phyloP scores from a whole-genome alignment of 176 grass and related monocot species.

The Oryza nivara region DNA sequence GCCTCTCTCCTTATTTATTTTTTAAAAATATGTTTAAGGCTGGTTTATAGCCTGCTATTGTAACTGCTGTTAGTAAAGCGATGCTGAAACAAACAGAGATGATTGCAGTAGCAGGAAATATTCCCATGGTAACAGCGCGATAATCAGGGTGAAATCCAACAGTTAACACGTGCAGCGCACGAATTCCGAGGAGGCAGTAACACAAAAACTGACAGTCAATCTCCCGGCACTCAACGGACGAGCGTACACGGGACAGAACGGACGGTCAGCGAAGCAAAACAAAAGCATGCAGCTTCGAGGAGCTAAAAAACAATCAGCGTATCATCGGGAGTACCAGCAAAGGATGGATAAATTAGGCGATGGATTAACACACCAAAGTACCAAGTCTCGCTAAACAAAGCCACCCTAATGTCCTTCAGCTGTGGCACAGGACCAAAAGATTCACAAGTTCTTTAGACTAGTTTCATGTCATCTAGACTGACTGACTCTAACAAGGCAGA shows the following conservation, averaged over 20 bases:
- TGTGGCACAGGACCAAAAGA: constrained; percentile 25
- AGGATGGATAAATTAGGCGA: constrained; percentile 16
- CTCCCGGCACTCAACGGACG: constrained; percentile 9
- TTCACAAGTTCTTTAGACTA: constrained; percentile 38
- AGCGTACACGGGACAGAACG: neutral
- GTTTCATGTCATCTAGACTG: constrained; percentile 17
- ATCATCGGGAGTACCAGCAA: neutral
- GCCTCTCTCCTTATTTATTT: no score
- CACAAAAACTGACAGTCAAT: neutral
- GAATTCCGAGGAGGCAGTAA: neutral
- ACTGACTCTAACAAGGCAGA: neutral
- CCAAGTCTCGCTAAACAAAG: constrained; percentile 41
- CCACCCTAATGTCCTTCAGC: constrained; percentile 29
- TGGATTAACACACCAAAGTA: constrained; percentile 36
- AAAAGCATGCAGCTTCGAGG: neutral
- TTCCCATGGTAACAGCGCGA: neutral
- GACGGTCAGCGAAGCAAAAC: constrained; percentile 13
- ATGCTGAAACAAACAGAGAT: neutral
- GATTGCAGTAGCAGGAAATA: neutral
- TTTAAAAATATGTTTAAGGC: no score
- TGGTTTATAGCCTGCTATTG: no score
- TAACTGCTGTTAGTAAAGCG: no score
- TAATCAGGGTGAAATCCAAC: neutral
- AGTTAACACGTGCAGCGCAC: constrained; percentile 1
- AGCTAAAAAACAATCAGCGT: constrained; percentile 34